phyloP scores from a whole-genome alignment of 1,284 basidiomycete species.

The Cerrena zonata region DNA sequence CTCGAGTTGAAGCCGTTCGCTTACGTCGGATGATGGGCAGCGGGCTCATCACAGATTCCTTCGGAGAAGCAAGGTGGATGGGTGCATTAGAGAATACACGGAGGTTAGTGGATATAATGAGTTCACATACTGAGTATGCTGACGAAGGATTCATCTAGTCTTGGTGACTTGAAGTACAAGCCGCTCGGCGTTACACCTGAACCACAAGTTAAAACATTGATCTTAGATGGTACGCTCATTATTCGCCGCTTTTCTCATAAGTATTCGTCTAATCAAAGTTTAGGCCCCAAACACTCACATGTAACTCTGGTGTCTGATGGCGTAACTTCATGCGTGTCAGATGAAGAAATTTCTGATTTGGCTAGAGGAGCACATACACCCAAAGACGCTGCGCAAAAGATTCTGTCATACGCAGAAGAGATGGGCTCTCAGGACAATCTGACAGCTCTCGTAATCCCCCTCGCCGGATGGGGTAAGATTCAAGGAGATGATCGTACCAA shows the following conservation, averaged over 20 bases:
- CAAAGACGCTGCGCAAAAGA: slow-evolving; percentile 73
- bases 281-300: slow-evolving; percentile 75
- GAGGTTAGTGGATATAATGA: slow-evolving; percentile 44
- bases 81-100: slow-evolving; percentile 91
- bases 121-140: neutral
- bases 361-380: slow-evolving; percentile 72
- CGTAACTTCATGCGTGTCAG: slow-evolving; percentile 83
- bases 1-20: slow-evolving; percentile 77
- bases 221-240: slow-evolving; percentile 58
- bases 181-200: slow-evolving; percentile 89
- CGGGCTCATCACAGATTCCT: slow-evolving; percentile 87
- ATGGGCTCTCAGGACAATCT: slow-evolving; percentile 88
- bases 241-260: neutral
- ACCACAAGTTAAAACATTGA: slow-evolving; percentile 80
- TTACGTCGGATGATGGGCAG: slow-evolving; percentile 87
- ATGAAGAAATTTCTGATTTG: slow-evolving; percentile 92
- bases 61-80: slow-evolving; percentile 95
- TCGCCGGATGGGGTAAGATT: slow-evolving; percentile 86
- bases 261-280: neutral
- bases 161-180: slow-evolving; percentile 90
- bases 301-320: slow-evolving; percentile 85
- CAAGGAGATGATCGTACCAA: slow-evolving; percentile 76
- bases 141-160: slow-evolving; percentile 36
- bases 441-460: slow-evolving; percentile 87
- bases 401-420: slow-evolving; percentile 86